A percentile compares a stretch with the other conserved stretches of the same genome.
These are phyloP conservation scores for Mycogone perniciosa DNA, from an alignment of 2,329 filamentous ascomycete species.

Conservation along the genomic window DNA sequence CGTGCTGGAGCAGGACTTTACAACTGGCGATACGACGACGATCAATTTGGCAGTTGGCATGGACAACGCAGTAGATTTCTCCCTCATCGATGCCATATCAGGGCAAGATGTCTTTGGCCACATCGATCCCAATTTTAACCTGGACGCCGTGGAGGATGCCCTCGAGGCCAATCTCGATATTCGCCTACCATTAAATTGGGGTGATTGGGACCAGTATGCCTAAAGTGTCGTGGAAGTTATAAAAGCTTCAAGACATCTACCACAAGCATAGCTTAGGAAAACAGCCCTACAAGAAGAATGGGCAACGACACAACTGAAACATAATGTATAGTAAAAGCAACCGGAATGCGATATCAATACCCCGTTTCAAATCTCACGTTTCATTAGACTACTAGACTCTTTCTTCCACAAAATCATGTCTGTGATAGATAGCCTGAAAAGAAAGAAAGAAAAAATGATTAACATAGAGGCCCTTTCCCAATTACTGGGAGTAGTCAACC, in stretches of 20 bases:
- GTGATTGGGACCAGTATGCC: conserved; percentile 36
- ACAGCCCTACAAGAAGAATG: no score
- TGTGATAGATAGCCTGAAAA: background rate
- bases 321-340: no score
- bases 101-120: conserved; percentile 50
- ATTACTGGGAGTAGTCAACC: no score
- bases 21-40: conserved; percentile 19
- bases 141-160: conserved; percentile 48
- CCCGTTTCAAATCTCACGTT: no score
- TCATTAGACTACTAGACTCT: no score
- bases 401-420: background rate
- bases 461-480: no score
- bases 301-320: no score
- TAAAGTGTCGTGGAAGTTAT: no score
- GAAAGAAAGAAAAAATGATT: no score
- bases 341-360: no score
- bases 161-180: conserved; percentile 50
- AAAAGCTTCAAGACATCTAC: no score
- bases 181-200: conserved; percentile 47
- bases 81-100: conserved; percentile 36
- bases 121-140: conserved; percentile 49
- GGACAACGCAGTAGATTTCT: conserved; percentile 35
- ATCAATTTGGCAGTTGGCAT: conserved; percentile 24
- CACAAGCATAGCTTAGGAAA: no score
- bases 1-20: conserved; percentile 15